These are phyloP conservation scores for Sphaerobolus stellatus DNA, from an alignment of 1,284 basidiomycete genomes.

Conservation along the genomic window DNA sequence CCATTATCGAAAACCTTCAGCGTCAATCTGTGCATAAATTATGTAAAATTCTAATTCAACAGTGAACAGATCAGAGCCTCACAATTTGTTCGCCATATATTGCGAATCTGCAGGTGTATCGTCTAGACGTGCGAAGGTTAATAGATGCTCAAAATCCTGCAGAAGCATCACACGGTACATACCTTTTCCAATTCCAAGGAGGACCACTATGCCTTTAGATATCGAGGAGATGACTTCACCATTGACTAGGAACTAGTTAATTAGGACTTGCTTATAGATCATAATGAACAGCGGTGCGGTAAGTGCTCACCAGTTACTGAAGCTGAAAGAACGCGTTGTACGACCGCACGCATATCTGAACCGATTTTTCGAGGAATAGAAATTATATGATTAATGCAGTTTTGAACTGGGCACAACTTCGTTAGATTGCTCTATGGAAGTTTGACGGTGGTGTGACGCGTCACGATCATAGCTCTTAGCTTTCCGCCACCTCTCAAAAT, in stretches of 20 bases:
- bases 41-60: slow-evolving; percentile 2
- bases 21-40: slow-evolving; percentile 49
- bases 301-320: slow-evolving; percentile 61
- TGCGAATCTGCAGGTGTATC: slow-evolving; percentile 74
- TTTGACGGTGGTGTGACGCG: no score
- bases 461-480: no score
- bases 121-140: slow-evolving; percentile 40
- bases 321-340: slow-evolving; percentile 74
- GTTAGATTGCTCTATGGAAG: no score
- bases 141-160: slow-evolving; percentile 10
- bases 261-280: neutral
- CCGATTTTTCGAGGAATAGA: no score
- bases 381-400: no score
- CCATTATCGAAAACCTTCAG: slow-evolving; percentile 68
- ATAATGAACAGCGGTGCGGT: slow-evolving; percentile 4
- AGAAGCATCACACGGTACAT: slow-evolving; percentile 24
- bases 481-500: neutral
- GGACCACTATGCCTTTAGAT: slow-evolving; percentile 79
- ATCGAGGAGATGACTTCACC: slow-evolving; percentile 74
- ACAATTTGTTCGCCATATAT: slow-evolving; percentile 80
- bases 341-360: slow-evolving; percentile 69
- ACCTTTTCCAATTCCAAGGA: slow-evolving; percentile 85
- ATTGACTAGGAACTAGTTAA: slow-evolving; percentile 56
- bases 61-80: slow-evolving; percentile 2
- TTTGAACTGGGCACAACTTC: no score